Percentiles rank a stretch among this genome's conserved stretches.
Evolutionary conservation across 495 filamentous ascomycete genomes (phyloP).

Genomic region (Hyaloscypha finlandica): DNA sequence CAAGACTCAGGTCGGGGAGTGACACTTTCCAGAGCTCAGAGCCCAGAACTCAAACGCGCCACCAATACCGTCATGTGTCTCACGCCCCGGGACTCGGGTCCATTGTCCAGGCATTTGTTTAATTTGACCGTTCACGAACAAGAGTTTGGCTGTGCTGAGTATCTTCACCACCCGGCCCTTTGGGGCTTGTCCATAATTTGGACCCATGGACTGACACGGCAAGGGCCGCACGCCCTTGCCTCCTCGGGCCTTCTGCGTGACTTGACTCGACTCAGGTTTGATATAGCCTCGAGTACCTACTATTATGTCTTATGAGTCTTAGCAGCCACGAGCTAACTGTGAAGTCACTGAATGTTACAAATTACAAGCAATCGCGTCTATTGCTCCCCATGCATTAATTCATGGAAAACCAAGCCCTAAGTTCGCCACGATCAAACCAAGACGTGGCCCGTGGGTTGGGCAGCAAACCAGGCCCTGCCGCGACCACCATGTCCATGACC

Average conservation of each 20-base stretch:
- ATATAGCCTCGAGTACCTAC: neutral
- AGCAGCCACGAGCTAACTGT: neutral
- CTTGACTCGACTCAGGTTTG: conserved; percentile 9
- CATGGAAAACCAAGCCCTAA: neutral
- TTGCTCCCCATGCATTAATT: neutral
- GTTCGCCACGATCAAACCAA: neutral
- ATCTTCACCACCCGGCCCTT: neutral
- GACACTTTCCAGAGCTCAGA: neutral
- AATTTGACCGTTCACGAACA: neutral
- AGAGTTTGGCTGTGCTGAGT: neutral
- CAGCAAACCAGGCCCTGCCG: neutral
- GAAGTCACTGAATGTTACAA: neutral
- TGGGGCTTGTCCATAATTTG: neutral
- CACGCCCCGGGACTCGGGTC: neutral
- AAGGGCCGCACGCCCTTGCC: conserved; percentile 10
- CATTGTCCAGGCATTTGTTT: neutral
- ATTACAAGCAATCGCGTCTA: neutral
- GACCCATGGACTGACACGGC: conserved; percentile 19
- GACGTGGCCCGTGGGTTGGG: neutral
- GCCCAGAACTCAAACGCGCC: neutral
- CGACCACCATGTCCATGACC: neutral
- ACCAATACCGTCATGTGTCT: conserved; percentile 11
- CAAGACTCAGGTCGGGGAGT: neutral
- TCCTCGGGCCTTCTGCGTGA: neutral
- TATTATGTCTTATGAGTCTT: neutral